These are phyloP conservation scores for Trichophyton benhamiae DNA, from an alignment of 2,329 filamentous ascomycete species.

Conservation along the genomic window DNA sequence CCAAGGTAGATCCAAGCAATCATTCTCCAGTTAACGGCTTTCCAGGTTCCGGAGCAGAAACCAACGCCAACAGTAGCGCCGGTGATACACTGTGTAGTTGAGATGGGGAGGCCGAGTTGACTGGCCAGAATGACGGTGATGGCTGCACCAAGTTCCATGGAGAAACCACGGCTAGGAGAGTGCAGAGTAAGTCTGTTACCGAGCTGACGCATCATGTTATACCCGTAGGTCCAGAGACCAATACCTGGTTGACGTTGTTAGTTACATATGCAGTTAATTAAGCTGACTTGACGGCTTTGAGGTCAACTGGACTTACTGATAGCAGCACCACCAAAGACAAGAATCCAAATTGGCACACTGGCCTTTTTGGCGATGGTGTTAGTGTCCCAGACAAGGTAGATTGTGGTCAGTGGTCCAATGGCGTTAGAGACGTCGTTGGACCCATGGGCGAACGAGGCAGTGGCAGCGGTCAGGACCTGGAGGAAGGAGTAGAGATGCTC, in stretches of 20 bases:
- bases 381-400: slow-evolving; percentile 26
- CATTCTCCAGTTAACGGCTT: slow-evolving; percentile 35
- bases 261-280: neutral
- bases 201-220: slow-evolving; percentile 30
- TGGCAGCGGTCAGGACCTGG: slow-evolving; percentile 31
- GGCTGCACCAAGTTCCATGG: slow-evolving; percentile 32
- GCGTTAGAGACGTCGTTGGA: slow-evolving; percentile 35
- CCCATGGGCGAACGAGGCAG: slow-evolving; percentile 36
- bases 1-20: slow-evolving; percentile 33
- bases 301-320: slow-evolving; percentile 16
- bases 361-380: slow-evolving; percentile 22
- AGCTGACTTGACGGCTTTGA: neutral
- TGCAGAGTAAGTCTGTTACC: slow-evolving; percentile 34
- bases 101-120: slow-evolving; percentile 24
- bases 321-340: slow-evolving; percentile 26
- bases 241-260: slow-evolving; percentile 3
- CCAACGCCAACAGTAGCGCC: slow-evolving; percentile 27
- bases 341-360: slow-evolving; percentile 30
- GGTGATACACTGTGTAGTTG: slow-evolving; percentile 28
- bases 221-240: slow-evolving; percentile 33
- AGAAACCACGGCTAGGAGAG: slow-evolving; percentile 26
- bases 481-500: slow-evolving; percentile 39
- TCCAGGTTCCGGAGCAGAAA: slow-evolving; percentile 26
- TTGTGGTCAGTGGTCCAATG: slow-evolving; percentile 30
- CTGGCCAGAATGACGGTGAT: slow-evolving; percentile 29